Conservation (phyloP, 306 rosid species). For the Sechiopsis laciniata region DNA sequence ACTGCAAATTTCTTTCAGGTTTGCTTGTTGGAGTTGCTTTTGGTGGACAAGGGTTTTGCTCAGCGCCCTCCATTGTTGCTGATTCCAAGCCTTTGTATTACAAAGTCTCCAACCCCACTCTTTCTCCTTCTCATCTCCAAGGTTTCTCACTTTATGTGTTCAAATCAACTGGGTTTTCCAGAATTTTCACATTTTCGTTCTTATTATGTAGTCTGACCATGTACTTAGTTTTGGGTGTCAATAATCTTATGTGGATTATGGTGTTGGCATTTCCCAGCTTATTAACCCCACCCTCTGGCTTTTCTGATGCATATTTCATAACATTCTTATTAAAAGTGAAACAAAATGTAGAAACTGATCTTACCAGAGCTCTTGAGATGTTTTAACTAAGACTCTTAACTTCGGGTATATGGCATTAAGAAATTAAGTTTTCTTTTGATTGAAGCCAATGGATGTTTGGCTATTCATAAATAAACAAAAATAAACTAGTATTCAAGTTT, state of each 20-base stretch:
- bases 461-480: too few relatives aligned
- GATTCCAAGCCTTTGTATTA: conserved; percentile 51
- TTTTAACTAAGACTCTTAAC: neutral
- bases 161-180: neutral
- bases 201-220: too few relatives aligned
- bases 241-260: neutral
- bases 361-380: neutral
- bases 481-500: too few relatives aligned
- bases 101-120: conserved; percentile 58
- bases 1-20: conserved; percentile 35
- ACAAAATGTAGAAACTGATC: neutral
- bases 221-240: neutral
- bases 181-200: neutral
- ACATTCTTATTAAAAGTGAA: neutral
- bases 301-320: neutral
- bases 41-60: conserved; percentile 61
- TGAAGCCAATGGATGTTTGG: neutral
- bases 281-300: neutral
- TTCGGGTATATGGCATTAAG: neutral
- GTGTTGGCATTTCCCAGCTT: neutral
- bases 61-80: conserved; percentile 47
- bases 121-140: conserved; percentile 54
- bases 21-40: conserved; percentile 38
- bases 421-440: neutral
- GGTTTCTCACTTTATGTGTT: too few relatives aligned